Evolutionary conservation across 257 asterid genomes (phyloP).

Genomic region (Hygrophila difformis): DNA sequence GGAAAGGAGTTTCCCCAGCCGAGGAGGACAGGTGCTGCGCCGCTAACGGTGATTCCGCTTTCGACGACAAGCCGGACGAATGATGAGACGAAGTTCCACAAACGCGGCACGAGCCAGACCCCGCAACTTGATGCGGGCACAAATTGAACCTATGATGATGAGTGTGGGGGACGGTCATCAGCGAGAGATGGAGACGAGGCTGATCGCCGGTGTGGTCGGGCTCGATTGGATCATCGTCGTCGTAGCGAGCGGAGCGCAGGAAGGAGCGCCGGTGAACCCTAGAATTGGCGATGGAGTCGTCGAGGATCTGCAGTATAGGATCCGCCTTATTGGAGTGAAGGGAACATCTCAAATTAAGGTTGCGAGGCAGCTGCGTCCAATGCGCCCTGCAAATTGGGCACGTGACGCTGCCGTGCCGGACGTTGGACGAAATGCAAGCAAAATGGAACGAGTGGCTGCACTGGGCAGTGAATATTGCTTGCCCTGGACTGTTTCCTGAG

Average conservation of each 20-base stretch:
- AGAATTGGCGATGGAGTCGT: conserved; percentile 78
- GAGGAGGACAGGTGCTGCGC: conserved; percentile 17
- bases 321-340: conserved; percentile 43
- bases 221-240: conserved; percentile 81
- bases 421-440: conserved; percentile 86
- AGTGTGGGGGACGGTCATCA: conserved; percentile 26
- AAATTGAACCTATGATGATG: conserved; percentile 20
- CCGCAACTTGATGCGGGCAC: conserved; percentile 21
- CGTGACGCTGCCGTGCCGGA: conserved; percentile 80
- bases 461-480: conserved; percentile 90
- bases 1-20: conserved; percentile 16
- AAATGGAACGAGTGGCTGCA: conserved; percentile 90
- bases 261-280: conserved; percentile 82
- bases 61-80: conserved; percentile 29
- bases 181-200: conserved; percentile 62
- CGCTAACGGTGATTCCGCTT: conserved; percentile 24
- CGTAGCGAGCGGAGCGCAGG: conserved; percentile 70
- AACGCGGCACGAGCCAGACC: conserved; percentile 12
- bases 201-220: conserved; percentile 35
- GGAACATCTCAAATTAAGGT: conserved; percentile 35
- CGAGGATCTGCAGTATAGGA: conserved; percentile 84
- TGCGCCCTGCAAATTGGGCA: conserved; percentile 94
- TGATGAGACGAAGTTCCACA: conserved; percentile 17
- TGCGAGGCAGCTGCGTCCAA: conserved; percentile 90
- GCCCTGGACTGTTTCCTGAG: conserved; percentile 61